phyloP scores from a whole-genome alignment of 2,329 filamentous ascomycete genomes.

The Neofusicoccum laricinum region DNA sequence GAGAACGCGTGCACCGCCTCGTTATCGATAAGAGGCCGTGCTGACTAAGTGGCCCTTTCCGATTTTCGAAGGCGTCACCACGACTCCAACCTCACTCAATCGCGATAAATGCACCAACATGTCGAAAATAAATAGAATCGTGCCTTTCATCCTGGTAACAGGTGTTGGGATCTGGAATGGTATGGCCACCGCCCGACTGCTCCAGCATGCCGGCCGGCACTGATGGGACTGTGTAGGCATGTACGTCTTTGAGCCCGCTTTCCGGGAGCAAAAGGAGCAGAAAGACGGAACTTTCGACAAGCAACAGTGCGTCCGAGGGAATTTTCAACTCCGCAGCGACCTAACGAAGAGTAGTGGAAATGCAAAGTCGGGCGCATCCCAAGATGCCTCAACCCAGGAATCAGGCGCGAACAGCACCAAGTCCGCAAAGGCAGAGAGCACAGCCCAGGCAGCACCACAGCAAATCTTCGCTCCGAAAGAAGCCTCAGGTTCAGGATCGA shows the following conservation, averaged over 20 bases:
- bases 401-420: background rate
- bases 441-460: background rate
- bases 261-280: constrained; percentile 31
- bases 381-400: background rate
- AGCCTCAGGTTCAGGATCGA: constrained; percentile 1
- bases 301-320: background rate
- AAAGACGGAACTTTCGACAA: constrained; percentile 14
- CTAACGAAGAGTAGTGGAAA: background rate
- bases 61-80: constrained; percentile 14
- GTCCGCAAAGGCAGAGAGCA: background rate
- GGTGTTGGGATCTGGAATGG: constrained; percentile 29
- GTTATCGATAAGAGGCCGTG: constrained; percentile 5
- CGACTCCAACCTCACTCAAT: background rate
- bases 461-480: background rate
- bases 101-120: background rate
- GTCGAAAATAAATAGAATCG: constrained; percentile 18
- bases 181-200: background rate
- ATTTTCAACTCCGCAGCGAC: too few relatives aligned
- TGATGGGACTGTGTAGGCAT: constrained; percentile 19
- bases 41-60: background rate
- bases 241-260: constrained; percentile 30
- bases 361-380: background rate
- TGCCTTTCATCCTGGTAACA: constrained; percentile 31
- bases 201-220: background rate
- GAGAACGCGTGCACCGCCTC: background rate